A percentile compares a stretch with the other conserved stretches of the same genome.
Conservation (phyloP, 176 grass and related monocot species). For the Pharus latifolius region DNA sequence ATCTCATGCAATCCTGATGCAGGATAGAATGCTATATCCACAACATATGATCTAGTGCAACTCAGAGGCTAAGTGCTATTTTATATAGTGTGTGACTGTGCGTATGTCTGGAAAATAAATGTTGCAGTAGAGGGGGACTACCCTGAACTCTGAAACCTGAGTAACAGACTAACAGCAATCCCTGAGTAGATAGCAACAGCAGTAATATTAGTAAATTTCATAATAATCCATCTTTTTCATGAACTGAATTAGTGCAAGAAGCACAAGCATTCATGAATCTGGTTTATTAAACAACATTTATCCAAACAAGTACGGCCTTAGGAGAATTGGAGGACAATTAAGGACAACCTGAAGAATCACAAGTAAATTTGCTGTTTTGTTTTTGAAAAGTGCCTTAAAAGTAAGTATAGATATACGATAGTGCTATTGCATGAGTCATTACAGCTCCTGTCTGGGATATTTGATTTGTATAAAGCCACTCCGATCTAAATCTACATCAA, state of each 20-base stretch:
- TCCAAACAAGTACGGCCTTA: not conserved
- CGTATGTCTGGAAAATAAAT: not conserved
- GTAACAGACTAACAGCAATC: too few species aligned
- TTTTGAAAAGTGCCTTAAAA: not conserved
- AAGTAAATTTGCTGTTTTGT: conserved; percentile 8
- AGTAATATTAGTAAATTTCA: not conserved
- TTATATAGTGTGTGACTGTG: not conserved
- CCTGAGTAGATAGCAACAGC: not conserved
- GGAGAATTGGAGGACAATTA: not conserved
- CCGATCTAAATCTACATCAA: not conserved
- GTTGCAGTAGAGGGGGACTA: too few species aligned
- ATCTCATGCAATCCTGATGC: conserved; percentile 6
- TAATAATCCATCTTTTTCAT: not conserved
- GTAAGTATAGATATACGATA: not conserved
- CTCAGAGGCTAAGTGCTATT: not conserved
- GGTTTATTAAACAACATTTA: not conserved
- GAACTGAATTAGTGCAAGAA: not conserved
- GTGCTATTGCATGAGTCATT: not conserved
- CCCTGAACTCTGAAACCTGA: too few species aligned
- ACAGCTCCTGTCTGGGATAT: not conserved
- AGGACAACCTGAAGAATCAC: conserved; percentile 17
- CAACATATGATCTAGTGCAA: not conserved
- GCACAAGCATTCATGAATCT: not conserved
- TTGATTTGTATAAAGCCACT: not conserved
- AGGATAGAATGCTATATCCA: not conserved